Conservation (phyloP, 148 eudicot genomes). For the Camellia sinensis region DNA sequence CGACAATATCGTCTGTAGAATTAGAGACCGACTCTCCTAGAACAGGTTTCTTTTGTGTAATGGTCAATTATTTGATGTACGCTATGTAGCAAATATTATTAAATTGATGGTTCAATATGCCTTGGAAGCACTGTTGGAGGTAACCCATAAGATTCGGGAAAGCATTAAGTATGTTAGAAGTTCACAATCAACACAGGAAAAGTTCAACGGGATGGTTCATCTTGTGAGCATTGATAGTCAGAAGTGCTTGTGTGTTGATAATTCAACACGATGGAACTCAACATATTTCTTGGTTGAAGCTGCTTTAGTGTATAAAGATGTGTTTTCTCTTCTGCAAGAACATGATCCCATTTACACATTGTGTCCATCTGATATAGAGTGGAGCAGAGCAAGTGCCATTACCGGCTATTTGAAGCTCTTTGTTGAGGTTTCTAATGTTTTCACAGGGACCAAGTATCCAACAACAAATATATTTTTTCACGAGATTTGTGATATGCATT, state of each 20-base stretch:
- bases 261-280: constrained; percentile 65
- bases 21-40: constrained; percentile 62
- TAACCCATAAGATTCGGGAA: constrained; percentile 62
- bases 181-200: constrained; percentile 49
- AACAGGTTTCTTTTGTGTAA: constrained; percentile 56
- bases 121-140: constrained; percentile 51
- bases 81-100: constrained; percentile 61
- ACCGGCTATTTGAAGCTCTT: constrained; percentile 65
- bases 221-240: constrained; percentile 26
- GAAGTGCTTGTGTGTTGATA: constrained; percentile 51
- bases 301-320: constrained; percentile 60
- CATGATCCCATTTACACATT: constrained; percentile 44
- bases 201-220: constrained; percentile 43
- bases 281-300: constrained; percentile 70
- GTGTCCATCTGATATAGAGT: constrained; percentile 51
- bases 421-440: constrained; percentile 60
- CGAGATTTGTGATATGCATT: constrained; percentile 51
- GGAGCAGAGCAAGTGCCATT: constrained; percentile 56
- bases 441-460: constrained; percentile 44
- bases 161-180: constrained; percentile 60
- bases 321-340: constrained; percentile 58
- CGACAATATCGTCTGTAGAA: constrained; percentile 57
- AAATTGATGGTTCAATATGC: constrained; percentile 59
- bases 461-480: constrained; percentile 69
- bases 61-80: constrained; percentile 68